Conservation (phyloP, 1,284 basidiomycete genomes). For the Porogramme epimiltina region DNA sequence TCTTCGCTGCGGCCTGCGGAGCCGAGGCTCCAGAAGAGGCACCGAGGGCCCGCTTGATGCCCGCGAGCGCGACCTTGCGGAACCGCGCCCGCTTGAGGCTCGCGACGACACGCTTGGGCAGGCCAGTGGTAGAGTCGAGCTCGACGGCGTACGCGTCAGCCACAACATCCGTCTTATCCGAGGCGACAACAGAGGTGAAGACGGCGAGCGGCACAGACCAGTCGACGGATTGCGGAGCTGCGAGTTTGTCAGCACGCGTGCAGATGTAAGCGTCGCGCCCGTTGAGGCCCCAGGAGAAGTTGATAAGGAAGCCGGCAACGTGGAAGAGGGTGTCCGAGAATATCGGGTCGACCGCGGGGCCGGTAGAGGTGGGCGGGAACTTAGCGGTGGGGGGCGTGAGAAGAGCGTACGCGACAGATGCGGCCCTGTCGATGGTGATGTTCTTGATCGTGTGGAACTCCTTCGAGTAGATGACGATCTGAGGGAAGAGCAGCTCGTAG, state of each 20-base stretch:
- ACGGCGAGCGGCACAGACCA: conserved; percentile 46
- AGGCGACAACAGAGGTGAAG: conserved; percentile 49
- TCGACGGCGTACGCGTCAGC: conserved; percentile 52
- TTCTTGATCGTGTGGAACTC: conserved; percentile 59
- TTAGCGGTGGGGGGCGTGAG: too few relatives aligned
- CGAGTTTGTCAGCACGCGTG: conserved; percentile 50
- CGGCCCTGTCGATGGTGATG: conserved; percentile 49
- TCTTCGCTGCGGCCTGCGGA: background rate
- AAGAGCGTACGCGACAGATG: conserved; percentile 57
- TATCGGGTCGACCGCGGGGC: conserved; percentile 48
- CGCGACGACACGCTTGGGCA: conserved; percentile 26
- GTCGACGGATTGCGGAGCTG: conserved; percentile 46
- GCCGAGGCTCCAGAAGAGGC: too few relatives aligned
- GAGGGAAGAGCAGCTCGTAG: conserved; percentile 69
- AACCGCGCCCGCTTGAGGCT: conserved; percentile 41
- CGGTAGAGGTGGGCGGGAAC: conserved; percentile 23
- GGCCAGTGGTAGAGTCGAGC: background rate
- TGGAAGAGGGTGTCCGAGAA: conserved; percentile 71
- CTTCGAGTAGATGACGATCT: conserved; percentile 64
- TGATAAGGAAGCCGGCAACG: conserved; percentile 67
- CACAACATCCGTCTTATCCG: conserved; percentile 41
- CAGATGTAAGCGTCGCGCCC: conserved; percentile 60
- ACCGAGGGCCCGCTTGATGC: conserved; percentile 42
- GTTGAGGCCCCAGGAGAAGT: conserved; percentile 49
- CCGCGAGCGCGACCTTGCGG: conserved; percentile 49